phyloP scores from a whole-genome alignment of 257 asterid species.

The Verbena officinalis region DNA sequence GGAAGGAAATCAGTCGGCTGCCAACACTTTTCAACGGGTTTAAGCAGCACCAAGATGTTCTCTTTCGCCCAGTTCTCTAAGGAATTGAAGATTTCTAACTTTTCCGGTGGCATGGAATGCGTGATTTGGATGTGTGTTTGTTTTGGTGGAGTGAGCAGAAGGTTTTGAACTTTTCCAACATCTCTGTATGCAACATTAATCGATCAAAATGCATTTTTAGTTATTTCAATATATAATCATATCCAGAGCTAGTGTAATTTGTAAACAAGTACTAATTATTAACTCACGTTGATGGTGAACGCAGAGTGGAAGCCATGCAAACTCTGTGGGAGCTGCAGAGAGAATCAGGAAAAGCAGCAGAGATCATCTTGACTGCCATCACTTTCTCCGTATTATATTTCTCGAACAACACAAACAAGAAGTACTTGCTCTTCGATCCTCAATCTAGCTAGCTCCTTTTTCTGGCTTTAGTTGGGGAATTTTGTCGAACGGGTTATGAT shows the following conservation, averaged over 20 bases:
- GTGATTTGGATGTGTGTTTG: slow-evolving; percentile 68
- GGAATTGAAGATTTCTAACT: slow-evolving; percentile 63
- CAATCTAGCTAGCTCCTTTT: too few relatives aligned
- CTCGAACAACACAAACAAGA: background rate
- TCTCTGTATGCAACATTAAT: slow-evolving; percentile 40
- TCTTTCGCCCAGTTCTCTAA: slow-evolving; percentile 62
- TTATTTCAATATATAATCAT: too few relatives aligned
- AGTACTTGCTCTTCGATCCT: background rate
- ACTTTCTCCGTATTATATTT: background rate
- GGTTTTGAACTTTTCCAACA: slow-evolving; percentile 49
- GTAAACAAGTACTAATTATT: too few relatives aligned
- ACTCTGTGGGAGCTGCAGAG: slow-evolving; percentile 57
- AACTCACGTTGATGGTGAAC: slow-evolving; percentile 58
- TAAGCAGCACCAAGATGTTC: slow-evolving; percentile 63
- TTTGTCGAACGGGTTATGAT: background rate
- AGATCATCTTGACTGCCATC: slow-evolving; percentile 58
- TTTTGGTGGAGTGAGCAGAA: slow-evolving; percentile 52
- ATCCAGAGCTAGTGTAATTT: too few relatives aligned
- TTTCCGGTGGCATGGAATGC: slow-evolving; percentile 72
- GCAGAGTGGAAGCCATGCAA: slow-evolving; percentile 70
- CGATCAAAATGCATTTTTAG: background rate
- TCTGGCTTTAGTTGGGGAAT: background rate
- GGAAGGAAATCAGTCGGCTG: slow-evolving; percentile 77
- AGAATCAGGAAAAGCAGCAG: slow-evolving; percentile 44
- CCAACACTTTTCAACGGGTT: slow-evolving; percentile 71